Conservation (phyloP, 371 early-diverging fungal species). For the Cokeromyces recurvatus region DNA sequence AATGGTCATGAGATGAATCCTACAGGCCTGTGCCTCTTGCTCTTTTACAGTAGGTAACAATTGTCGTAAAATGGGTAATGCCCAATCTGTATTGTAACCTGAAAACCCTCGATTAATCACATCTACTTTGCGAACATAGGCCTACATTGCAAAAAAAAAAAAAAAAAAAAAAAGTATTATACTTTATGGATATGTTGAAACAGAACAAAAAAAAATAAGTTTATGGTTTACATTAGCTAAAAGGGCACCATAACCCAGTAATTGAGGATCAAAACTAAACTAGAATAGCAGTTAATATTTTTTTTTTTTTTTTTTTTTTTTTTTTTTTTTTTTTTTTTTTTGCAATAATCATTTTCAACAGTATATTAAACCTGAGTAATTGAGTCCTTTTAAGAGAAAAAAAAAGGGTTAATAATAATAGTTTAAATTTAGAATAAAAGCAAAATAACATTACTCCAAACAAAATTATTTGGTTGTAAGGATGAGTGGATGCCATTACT, state of each 20-base stretch:
- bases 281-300: conserved; percentile 24
- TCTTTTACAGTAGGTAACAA: conserved; percentile 43
- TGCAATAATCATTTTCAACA: neutral
- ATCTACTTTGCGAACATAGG: conserved; percentile 71
- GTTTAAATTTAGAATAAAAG: too few relatives aligned
- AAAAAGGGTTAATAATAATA: neutral
- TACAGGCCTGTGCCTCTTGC: conserved; percentile 25
- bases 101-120: conserved; percentile 78
- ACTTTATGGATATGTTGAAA: too few relatives aligned
- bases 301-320: too few relatives aligned
- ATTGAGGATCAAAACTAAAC: conserved; percentile 57
- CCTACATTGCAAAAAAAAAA: conserved; percentile 13
- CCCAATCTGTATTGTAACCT: conserved; percentile 77
- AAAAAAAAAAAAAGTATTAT: neutral
- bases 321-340: too few relatives aligned
- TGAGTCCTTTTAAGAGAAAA: conserved; percentile 8
- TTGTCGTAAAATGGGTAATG: conserved; percentile 51
- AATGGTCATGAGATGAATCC: conserved; percentile 60
- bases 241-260: conserved; percentile 66
- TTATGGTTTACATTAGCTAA: conserved; percentile 46
- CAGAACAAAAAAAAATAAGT: neutral
- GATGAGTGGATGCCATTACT: conserved; percentile 12
- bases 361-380: conserved; percentile 12
- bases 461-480: conserved; percentile 24
- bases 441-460: conserved; percentile 35